A percentile compares a stretch with the other conserved stretches of the same genome.
phyloP scores from a whole-genome alignment of 2,329 filamentous ascomycete species.

The Teratosphaeria pseudoeucalypti region DNA sequence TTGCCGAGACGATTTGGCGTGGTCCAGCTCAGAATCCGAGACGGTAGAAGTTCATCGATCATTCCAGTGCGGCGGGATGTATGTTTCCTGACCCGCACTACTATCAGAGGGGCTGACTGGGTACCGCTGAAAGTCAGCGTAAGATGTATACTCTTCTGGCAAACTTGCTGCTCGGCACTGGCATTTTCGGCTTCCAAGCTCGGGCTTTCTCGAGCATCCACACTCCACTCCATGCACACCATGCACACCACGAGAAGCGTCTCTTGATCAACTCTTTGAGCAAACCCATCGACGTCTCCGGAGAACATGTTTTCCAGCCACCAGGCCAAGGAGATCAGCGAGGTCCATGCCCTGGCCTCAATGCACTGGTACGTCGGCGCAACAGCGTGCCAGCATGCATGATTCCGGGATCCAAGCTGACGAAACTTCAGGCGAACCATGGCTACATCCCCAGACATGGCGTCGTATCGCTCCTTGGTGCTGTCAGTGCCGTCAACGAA shows the following conservation, averaged over 20 bases:
- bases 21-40: no score
- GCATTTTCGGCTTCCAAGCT: not conserved
- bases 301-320: conserved; percentile 4
- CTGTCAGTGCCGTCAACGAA: conserved; percentile 12
- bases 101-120: no score
- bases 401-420: not conserved
- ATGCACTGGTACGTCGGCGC: not conserved
- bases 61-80: no score
- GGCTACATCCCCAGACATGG: conserved; percentile 4
- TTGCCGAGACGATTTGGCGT: no score
- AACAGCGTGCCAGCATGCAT: not conserved
- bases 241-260: not conserved
- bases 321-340: conserved; percentile 6
- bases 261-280: not conserved
- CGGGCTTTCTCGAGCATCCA: not conserved
- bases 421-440: conserved; percentile 1
- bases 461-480: conserved; percentile 14
- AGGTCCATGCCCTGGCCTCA: conserved; percentile 10
- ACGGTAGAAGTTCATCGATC: no score
- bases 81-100: no score
- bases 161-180: not conserved
- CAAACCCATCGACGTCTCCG: conserved; percentile 4
- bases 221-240: not conserved
- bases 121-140: not conserved
- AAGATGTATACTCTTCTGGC: not conserved